Evolutionary conservation across 148 eudicot species (phyloP), one percentile per base, ranked within the genome.

Genomic region (Persicaria maculosa): DNA sequence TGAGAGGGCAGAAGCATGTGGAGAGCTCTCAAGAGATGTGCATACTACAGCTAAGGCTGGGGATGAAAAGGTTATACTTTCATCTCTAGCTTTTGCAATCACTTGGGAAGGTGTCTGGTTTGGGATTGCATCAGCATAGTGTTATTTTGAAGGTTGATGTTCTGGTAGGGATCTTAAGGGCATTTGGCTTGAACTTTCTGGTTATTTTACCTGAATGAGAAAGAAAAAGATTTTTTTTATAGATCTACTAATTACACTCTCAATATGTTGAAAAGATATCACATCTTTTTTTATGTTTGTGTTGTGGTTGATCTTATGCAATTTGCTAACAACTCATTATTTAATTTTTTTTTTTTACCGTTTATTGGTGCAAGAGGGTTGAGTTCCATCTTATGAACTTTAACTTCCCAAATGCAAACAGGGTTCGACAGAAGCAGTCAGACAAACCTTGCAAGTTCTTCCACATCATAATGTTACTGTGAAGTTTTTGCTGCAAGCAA

Each of bases 351-450:
- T 65, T 10, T 65, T 65, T 65, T 17, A 65, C 46, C 15, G n/a
- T 46, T 40, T 36, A 65, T 65, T 4, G 46, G 14, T 7, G 40
- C 54, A n/a, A 46, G 53, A 71, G 53, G 73, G 15, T 47, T 6
- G 17, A 71, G 0, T 71, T 17, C 9, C 12, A 40, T 57, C 44
- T 74, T 44, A 47, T 46, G 14, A 36, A 76, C 36, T 77, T 74
- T 43, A 50, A n/a, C 53, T 31, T 72, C 40, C 62, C 68, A 54
- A 79, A 81, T 44, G 15, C 80, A 74, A 17, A 19, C 72, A 94
- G 98, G 98, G 98, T 75, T 90, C 97, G 44, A 86, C 88, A 25
- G 98, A 95, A 82, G 98, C 98, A 58, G 79, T 95, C 67, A 87
- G 74, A 80, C 97, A 92, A 86, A 93, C 98, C 57, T 84, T 95